Base-by-base conservation (phyloP, 2,329 filamentous ascomycete genomes). In the Sporothrix schenckii region DNA sequence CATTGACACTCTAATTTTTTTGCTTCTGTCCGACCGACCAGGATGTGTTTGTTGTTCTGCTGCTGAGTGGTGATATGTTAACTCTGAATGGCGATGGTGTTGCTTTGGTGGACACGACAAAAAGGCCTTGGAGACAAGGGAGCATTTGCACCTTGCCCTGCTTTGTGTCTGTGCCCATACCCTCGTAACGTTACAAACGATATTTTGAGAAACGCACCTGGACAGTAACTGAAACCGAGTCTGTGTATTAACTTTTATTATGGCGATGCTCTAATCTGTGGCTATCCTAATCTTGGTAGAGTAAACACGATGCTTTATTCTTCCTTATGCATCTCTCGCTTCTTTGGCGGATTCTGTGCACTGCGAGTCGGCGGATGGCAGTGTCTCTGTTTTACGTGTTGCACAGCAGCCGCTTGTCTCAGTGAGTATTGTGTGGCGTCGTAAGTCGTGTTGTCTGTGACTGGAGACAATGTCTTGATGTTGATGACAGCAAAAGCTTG, bases 391-490 rank as follows among this genome's bases (percentile, higher is more conserved):
- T 10, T 61, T 61, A 10, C 7, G 19, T 9, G 58, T 63, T 47
- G 47, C 39, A 47, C 58, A 4, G 21, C 58, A 47, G 39, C 34
- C 34, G 27, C 19, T 30, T 27, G 13, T 27, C 16, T 60, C 27
- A 27, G 21, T 27, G 24, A 9, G 52, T 54, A 21, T 30, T 27
- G 11, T 16, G 21, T 63, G 41, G n/a, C 21, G 16, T 61, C 41
- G 58, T 63, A 21, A 10, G n/a, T 19, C 13, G 39, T 11, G 39
- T 63, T 39, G 39, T 47, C 58, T 39, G 39, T 63, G 58, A 63
- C 58, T n/a, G 39, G 19, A 61, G 58, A 27, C 58, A 63, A 10
- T 63, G 58, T 63, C 39, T 63, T 63, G 34, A n/a, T 61, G 34
- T 61, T n/a, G 56, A 60, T 27, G 24, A 2, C 27, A 63, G 58